Conservation (phyloP, 1,284 basidiomycete genomes). For the Puccinia horiana region DNA sequence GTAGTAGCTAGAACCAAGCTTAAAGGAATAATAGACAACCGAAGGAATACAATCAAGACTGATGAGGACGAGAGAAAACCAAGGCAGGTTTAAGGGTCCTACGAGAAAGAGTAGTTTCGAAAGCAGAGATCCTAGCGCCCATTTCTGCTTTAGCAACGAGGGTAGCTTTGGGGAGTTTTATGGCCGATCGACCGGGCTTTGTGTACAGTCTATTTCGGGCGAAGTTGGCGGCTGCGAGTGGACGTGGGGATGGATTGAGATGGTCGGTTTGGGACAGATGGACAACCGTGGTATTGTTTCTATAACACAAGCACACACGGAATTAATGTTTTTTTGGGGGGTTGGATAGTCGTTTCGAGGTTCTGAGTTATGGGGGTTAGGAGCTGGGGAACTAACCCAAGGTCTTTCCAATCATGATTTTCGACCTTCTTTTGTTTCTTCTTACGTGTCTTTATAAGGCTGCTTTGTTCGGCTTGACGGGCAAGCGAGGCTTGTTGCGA, state of each 20-base stretch:
- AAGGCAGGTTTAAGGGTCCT: constrained; percentile 11
- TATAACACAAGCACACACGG: too few relatives aligned
- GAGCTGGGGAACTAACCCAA: constrained; percentile 18
- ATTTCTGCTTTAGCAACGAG: constrained; percentile 19
- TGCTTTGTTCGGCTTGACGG: neutral
- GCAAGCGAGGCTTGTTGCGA: constrained; percentile 10
- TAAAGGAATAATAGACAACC: too few relatives aligned
- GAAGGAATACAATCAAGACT: too few relatives aligned
- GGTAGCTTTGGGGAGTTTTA: constrained; percentile 30
- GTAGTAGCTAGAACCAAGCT: too few relatives aligned
- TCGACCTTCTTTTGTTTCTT: constrained; percentile 2
- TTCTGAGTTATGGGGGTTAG: neutral
- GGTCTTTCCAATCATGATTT: constrained; percentile 32
- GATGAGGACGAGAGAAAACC: neutral
- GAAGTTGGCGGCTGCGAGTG: constrained; percentile 29
- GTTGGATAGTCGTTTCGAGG: too few relatives aligned
- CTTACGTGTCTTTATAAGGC: neutral
- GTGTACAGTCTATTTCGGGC: constrained; percentile 28
- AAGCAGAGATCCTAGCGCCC: neutral
- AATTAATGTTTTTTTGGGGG: too few relatives aligned
- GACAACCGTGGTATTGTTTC: constrained; percentile 33
- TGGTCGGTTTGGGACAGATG: constrained; percentile 18
- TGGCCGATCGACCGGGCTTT: neutral
- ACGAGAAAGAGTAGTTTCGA: neutral
- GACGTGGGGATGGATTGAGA: constrained; percentile 20